Base-by-base conservation (phyloP, 257 asterid species). In the Capsicum pubescens region DNA sequence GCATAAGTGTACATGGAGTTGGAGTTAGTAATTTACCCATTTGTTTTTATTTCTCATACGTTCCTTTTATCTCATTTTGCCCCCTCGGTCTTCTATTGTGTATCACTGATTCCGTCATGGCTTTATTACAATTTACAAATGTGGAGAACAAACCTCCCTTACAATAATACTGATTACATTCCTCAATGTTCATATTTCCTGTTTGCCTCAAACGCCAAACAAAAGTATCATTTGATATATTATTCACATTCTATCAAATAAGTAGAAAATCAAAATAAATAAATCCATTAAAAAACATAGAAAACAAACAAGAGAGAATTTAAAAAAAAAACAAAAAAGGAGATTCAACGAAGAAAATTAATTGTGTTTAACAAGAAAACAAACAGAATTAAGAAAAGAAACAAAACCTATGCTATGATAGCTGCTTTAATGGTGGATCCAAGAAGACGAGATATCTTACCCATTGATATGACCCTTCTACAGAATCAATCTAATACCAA, bases 371-470 rank as follows among this genome's bases (percentile, higher is more conserved):
- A 39, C 3, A 8, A 74, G 19, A 9, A 10, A 61, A 57, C 35
- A 60, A 2, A 78, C 8, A 3, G 8, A 57, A 68, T 32, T 7
- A 7, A 79, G 61, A 7, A 77, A 10, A 26, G 7, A 77, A 52
- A 10, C 16, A 1, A 61, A 67, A 92, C 97, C 95, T 91, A 88
- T 82, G 74, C 7, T 66, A 57, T 84, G 85, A 54, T 26, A 77
- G 90, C 87, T 21, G 84, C 87, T 89, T 88, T 87, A 83, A 90
- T 88, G 71, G 89, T 79, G 71, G 90, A 89, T 85, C 88, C 87
- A 82, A 91, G 70, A 36, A 93, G 91, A 83, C 95, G 95, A 85
- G 84, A 88, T 87, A 92, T 87, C 82, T 48, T 19, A 9, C 72
- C 84, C 86, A 88, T 83, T 71, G 44, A 74, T 74, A 52, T 21